Percentiles rank a stretch among this genome's conserved stretches.
phyloP scores from a whole-genome alignment of 495 filamentous ascomycete genomes.

The Lineolata rhizophorae region DNA sequence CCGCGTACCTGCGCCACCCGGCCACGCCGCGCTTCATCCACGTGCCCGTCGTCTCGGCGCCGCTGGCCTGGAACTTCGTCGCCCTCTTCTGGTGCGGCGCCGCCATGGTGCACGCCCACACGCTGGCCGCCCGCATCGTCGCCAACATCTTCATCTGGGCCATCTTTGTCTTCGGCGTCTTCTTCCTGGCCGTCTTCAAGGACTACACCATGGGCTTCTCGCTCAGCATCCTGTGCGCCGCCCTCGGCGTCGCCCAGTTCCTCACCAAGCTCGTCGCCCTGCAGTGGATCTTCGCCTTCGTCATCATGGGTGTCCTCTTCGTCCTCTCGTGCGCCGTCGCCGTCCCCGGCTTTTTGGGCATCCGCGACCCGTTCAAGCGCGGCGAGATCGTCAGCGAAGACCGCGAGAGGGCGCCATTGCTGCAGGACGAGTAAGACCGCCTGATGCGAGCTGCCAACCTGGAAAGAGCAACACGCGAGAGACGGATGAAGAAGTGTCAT shows the following conservation, averaged over 20 bases:
- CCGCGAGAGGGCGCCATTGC: constrained; percentile 23
- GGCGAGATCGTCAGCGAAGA: constrained; percentile 16
- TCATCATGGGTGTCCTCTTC: constrained; percentile 56
- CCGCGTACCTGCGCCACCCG: constrained; percentile 56
- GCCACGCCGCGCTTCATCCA: constrained; percentile 49
- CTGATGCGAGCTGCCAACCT: no score
- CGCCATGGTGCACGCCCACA: constrained; percentile 39
- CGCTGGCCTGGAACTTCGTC: constrained; percentile 65
- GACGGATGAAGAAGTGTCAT: no score
- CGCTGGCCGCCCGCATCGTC: constrained; percentile 43
- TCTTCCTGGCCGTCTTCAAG: constrained; percentile 46
- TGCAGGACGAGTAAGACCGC: constrained; percentile 17
- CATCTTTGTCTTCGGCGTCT: constrained; percentile 46
- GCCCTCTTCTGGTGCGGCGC: constrained; percentile 77
- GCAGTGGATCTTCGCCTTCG: constrained; percentile 84
- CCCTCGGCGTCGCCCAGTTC: constrained; percentile 59
- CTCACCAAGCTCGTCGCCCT: constrained; percentile 43
- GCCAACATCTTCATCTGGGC: constrained; percentile 78
- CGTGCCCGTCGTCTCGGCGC: constrained; percentile 46
- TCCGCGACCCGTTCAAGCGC: constrained; percentile 23
- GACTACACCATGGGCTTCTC: constrained; percentile 71
- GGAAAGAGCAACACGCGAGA: no score
- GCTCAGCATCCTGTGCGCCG: constrained; percentile 47
- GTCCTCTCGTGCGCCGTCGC: constrained; percentile 38
- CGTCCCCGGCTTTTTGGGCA: constrained; percentile 37